Percentiles rank a stretch among this genome's conserved stretches.
These are phyloP conservation scores for Nasturtium officinale DNA, from an alignment of 345 rosid species.

Conservation along the genomic window DNA sequence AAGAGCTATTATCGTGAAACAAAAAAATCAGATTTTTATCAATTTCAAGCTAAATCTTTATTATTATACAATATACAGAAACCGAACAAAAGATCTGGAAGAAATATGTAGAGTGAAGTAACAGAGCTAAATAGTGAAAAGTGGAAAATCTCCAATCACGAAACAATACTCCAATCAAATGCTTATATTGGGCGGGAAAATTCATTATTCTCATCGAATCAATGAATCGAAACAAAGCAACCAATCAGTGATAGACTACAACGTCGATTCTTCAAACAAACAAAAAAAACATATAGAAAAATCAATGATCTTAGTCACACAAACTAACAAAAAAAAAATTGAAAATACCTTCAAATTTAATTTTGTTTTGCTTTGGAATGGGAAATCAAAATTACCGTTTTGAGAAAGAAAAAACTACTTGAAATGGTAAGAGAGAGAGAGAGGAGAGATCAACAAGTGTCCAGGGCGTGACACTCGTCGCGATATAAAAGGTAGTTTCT, in stretches of 20 bases:
- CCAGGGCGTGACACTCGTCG: conserved; percentile 67
- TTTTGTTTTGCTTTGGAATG: neutral
- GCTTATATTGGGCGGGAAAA: conserved; percentile 30
- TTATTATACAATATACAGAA: neutral
- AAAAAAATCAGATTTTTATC: conserved; percentile 18
- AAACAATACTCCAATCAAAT: conserved; percentile 29
- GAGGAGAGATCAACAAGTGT: conserved; percentile 75
- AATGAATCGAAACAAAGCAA: conserved; percentile 28
- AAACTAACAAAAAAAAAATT: conserved; percentile 16
- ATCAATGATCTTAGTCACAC: conserved; percentile 24
- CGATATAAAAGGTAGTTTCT: conserved; percentile 55
- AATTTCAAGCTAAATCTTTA: neutral
- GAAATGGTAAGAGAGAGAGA: conserved; percentile 26
- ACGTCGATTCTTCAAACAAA: neutral
- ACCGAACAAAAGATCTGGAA: neutral
- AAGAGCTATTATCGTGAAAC: neutral
- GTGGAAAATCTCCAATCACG: neutral
- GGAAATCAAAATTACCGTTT: conserved; percentile 27
- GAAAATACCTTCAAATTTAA: conserved; percentile 30
- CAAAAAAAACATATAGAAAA: neutral
- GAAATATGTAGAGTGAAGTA: conserved; percentile 1
- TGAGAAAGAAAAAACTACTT: conserved; percentile 32
- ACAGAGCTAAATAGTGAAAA: conserved; percentile 12
- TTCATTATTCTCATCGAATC: conserved; percentile 31
- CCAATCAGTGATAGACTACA: conserved; percentile 28